Conservation (phyloP, 1,284 basidiomycete genomes). For the Apiotrichum veenhuisii region DNA sequence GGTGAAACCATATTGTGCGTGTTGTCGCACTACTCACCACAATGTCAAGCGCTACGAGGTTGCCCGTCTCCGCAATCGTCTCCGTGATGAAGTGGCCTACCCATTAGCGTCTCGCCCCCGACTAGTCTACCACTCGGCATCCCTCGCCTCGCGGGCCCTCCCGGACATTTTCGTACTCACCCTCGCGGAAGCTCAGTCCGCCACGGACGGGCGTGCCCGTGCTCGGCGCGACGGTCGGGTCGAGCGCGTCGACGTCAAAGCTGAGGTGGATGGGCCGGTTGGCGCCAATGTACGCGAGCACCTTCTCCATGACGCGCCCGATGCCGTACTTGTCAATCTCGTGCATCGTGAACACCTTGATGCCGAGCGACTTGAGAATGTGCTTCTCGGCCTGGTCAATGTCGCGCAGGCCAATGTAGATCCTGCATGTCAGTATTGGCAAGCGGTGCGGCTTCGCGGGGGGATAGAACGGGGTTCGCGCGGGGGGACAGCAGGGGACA, state of each 20-base stretch:
- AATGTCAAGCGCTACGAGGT: slow-evolving; percentile 83
- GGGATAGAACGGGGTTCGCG: too few species aligned
- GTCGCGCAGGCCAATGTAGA: slow-evolving; percentile 92
- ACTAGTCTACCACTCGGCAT: too few species aligned
- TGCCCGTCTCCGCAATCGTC: slow-evolving; percentile 86
- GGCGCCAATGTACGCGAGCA: slow-evolving; percentile 88
- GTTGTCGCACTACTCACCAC: slow-evolving; percentile 59
- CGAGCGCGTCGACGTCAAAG: slow-evolving; percentile 94
- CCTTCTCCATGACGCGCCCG: slow-evolving; percentile 91
- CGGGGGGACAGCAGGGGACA: too few species aligned
- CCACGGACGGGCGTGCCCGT: slow-evolving; percentile 68
- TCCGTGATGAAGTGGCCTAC: slow-evolving; percentile 74
- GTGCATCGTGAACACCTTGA: slow-evolving; percentile 97
- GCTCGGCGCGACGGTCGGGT: slow-evolving; percentile 89
- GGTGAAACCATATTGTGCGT: too few species aligned
- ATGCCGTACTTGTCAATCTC: slow-evolving; percentile 97
- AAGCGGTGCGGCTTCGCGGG: neutral
- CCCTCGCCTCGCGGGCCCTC: slow-evolving; percentile 13
- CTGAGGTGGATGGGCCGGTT: slow-evolving; percentile 87
- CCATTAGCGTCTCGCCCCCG: too few species aligned
- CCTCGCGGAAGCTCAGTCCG: slow-evolving; percentile 94
- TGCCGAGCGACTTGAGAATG: slow-evolving; percentile 78
- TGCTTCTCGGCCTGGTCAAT: slow-evolving; percentile 85
- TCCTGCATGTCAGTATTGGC: slow-evolving; percentile 19
- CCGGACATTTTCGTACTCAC: slow-evolving; percentile 58